phyloP scores from a whole-genome alignment of 2,329 filamentous ascomycete genomes.

The Acrocalymma vagum region DNA sequence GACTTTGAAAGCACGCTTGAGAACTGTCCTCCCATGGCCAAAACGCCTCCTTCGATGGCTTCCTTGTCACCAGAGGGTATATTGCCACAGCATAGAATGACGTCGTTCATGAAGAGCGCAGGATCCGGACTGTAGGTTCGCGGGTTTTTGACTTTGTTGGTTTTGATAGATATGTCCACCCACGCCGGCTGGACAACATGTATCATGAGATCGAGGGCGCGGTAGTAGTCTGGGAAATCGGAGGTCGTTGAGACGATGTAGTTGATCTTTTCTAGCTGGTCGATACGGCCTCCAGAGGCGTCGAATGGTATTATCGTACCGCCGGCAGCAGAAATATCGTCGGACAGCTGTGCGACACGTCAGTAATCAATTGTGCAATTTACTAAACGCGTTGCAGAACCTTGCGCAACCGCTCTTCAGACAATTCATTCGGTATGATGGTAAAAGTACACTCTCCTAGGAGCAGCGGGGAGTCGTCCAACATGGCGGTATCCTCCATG shows the following conservation, averaged over 20 bases:
- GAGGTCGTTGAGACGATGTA: constrained; percentile 79
- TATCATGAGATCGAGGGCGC: constrained; percentile 78
- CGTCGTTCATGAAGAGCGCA: constrained; percentile 85
- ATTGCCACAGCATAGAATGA: constrained; percentile 83
- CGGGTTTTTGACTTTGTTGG: constrained; percentile 76
- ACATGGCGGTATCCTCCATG: constrained; percentile 45
- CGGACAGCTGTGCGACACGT: constrained; percentile 51
- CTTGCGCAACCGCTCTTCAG: constrained; percentile 32
- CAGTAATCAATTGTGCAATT: constrained; percentile 17
- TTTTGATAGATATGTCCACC: constrained; percentile 75
- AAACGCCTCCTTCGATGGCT: constrained; percentile 86
- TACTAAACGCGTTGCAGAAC: constrained; percentile 35
- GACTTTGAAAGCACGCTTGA: constrained; percentile 74
- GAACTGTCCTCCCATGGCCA: constrained; percentile 89
- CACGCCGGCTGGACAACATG: constrained; percentile 85
- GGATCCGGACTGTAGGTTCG: constrained; percentile 92
- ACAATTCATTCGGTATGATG: constrained; percentile 53
- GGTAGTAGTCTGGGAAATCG: constrained; percentile 88
- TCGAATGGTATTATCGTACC: constrained; percentile 56
- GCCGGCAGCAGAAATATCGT: constrained; percentile 57
- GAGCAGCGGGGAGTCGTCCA: constrained; percentile 38
- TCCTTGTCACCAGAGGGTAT: constrained; percentile 89
- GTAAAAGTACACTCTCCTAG: constrained; percentile 53
- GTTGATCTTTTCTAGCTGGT: constrained; percentile 58
- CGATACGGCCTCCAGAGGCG: constrained; percentile 48